Base-by-base conservation (phyloP, 2,329 filamentous ascomycete genomes). In the Fusarium drepaniforme region DNA sequence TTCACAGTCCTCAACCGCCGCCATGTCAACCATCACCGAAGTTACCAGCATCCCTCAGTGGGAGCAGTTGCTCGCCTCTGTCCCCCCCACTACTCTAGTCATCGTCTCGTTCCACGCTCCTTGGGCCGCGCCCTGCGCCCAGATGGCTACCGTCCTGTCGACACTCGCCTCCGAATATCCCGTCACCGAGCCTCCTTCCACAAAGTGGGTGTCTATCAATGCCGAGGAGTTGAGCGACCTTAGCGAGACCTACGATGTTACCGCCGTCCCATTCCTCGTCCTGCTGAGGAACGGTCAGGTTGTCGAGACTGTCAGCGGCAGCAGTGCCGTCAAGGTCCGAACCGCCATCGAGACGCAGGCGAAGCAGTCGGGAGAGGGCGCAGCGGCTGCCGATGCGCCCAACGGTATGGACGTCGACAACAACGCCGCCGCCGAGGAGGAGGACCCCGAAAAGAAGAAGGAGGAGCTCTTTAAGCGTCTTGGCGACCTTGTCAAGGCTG, bases 41-140 rank as follows among this genome's bases (percentile, higher is more conserved):
- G 93, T 98, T 84, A 89, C 91, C 78, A 91, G 90, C 78, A 91
- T 95, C 79, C 86, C 89, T 77, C 91, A 92, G 78, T 98, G 97
- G 91, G 87, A 92, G 76, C 85, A 90, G 75, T 89, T 93, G 81
- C 86, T 94, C 73, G 87, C 88, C 73, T 88, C 90, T 49, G 88
- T 96, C 16, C 90, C 94, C 13, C 81, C 92, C 3, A 89, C 92
- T 18, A 91, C 93, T 18, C 90, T 98, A 70, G 88, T 96, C 73
- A 89, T 98, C 80, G 91, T 97, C 81, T 98, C 96, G 83, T 99
- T 99, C 88, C 94, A 98, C 83, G 95, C 97, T 23, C 94, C 96
- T 76, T 99, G 97, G 97, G 97, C 97, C 35, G 95, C 95, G 70
- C 97, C 97, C 56, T 98, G 97, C 88, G 92, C 94, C 74, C 95